Conservation (phyloP, 768 basidiomycete genomes). For the Trametes cubensis region DNA sequence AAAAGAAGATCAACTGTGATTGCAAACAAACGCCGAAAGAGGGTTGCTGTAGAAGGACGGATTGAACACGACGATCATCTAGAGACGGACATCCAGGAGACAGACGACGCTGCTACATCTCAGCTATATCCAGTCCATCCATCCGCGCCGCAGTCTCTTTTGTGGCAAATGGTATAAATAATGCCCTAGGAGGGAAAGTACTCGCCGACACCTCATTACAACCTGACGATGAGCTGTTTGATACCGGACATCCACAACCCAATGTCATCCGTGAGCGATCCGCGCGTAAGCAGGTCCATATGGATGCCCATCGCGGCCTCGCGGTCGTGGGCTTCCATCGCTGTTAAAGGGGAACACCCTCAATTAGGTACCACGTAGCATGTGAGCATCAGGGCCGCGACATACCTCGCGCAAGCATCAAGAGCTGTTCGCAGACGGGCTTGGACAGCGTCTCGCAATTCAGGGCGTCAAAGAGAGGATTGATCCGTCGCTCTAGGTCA, state of each 20-base stretch:
- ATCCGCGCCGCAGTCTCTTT: constrained; percentile 12
- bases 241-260: constrained; percentile 86
- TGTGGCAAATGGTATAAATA: constrained; percentile 16
- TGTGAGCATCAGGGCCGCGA: not conserved
- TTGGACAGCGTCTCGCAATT: constrained; percentile 85
- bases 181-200: not conserved
- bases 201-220: constrained; percentile 40
- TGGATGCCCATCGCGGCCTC: constrained; percentile 80
- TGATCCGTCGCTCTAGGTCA: constrained; percentile 85
- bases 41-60: not conserved
- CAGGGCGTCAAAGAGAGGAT: constrained; percentile 85
- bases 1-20: not conserved
- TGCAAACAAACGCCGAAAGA: not conserved
- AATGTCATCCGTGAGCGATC: constrained; percentile 82
- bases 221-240: constrained; percentile 80
- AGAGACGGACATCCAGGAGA: constrained; percentile 12
- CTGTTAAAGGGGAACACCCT: constrained; percentile 42
- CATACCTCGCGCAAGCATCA: constrained; percentile 73
- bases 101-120: constrained; percentile 21
- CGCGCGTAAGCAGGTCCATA: constrained; percentile 79
- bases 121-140: constrained; percentile 8
- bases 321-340: constrained; percentile 80
- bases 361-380: not conserved
- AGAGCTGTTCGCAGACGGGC: constrained; percentile 69
- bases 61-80: constrained; percentile 8